Evolutionary conservation across 805 yeast genomes (phyloP).

Genomic region (Kuraishia ogatae): DNA sequence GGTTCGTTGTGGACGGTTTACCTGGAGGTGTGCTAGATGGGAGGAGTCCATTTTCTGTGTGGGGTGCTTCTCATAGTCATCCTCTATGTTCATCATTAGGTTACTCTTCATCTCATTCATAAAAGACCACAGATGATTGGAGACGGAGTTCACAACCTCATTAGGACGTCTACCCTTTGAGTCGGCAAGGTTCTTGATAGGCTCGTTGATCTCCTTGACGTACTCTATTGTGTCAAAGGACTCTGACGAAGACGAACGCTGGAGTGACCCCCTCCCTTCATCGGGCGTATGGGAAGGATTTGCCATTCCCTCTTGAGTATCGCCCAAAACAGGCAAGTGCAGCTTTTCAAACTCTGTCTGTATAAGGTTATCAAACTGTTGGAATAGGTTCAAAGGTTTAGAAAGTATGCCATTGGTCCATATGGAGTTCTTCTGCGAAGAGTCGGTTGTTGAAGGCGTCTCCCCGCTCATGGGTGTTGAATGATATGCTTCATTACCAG

Average conservation of each 20-base stretch:
- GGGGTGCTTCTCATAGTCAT: conserved; percentile 8
- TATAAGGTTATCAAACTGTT: conserved; percentile 58
- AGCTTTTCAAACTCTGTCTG: conserved; percentile 58
- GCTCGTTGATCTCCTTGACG: conserved; percentile 14
- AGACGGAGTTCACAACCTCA: conserved; percentile 27
- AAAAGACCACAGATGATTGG: conserved; percentile 39
- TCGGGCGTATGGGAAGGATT: not conserved
- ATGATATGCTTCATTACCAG: not conserved
- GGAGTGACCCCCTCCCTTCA: not conserved
- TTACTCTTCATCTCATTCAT: conserved; percentile 37
- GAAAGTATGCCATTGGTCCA: conserved; percentile 19
- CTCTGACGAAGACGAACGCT: conserved; percentile 8
- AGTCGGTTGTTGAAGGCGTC: not conserved
- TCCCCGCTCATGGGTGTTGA: not conserved
- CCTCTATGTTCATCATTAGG: conserved; percentile 9
- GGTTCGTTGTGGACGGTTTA: conserved; percentile 8
- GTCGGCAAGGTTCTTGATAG: conserved; percentile 14
- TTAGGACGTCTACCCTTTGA: conserved; percentile 9
- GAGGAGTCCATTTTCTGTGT: not conserved
- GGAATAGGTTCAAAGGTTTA: conserved; percentile 52
- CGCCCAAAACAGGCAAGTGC: conserved; percentile 23
- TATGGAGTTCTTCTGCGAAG: not conserved
- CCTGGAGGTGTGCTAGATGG: not conserved
- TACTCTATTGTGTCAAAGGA: conserved; percentile 9
- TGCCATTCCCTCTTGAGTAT: conserved; percentile 6